A percentile compares a stretch with the other conserved stretches of the same genome.
These are phyloP conservation scores for Spathaspora sp. DNA, from an alignment of 805 yeast species.

Conservation along the genomic window DNA sequence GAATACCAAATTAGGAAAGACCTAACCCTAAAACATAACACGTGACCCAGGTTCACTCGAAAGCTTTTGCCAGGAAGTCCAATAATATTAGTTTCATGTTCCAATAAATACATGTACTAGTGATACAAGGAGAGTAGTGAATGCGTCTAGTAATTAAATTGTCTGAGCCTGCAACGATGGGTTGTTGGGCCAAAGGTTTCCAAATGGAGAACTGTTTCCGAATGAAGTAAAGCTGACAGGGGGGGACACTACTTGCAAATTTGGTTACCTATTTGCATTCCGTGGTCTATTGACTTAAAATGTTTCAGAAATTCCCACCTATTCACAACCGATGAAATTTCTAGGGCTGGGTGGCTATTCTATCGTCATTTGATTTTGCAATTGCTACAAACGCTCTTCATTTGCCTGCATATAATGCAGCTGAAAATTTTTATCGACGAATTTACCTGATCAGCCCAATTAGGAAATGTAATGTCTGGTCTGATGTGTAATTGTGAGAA, in stretches of 20 bases:
- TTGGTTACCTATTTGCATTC: too few species aligned
- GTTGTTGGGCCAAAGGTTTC: neutral
- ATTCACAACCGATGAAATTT: too few species aligned
- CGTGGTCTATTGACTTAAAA: too few species aligned
- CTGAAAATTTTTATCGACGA: slow-evolving; percentile 22
- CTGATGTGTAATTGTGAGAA: slow-evolving; percentile 5
- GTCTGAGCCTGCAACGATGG: neutral
- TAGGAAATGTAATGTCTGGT: slow-evolving; percentile 29
- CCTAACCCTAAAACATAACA: slow-evolving; percentile 14
- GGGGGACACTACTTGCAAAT: too few species aligned
- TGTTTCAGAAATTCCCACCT: too few species aligned
- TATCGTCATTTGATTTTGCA: neutral
- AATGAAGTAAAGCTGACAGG: too few species aligned
- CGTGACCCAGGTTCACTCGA: slow-evolving; percentile 10
- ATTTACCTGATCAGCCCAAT: slow-evolving; percentile 28
- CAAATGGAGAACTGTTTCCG: neutral
- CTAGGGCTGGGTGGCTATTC: neutral
- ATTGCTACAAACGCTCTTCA: neutral
- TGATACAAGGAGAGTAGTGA: neutral
- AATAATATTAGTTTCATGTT: neutral
- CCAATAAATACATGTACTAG: neutral
- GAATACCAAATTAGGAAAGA: slow-evolving; percentile 13
- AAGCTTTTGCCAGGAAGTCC: neutral
- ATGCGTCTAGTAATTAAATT: neutral
- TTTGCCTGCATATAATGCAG: neutral